Evolutionary conservation across 352 stramenopile species (phyloP).

Genomic region (Thalassiosira oceanica): DNA sequence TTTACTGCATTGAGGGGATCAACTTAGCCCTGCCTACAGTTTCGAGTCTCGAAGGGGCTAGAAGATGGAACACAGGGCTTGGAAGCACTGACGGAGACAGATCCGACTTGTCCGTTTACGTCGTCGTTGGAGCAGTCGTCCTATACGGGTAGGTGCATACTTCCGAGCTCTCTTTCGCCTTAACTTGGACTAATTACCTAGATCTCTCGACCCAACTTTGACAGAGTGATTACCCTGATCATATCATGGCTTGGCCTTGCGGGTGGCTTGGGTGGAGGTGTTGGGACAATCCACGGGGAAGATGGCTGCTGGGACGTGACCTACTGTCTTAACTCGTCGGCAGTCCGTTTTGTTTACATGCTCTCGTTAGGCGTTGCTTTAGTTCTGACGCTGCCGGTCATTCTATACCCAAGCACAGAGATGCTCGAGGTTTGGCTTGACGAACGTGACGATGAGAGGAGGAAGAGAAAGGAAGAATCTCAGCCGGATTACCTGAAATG

Average conservation of each 20-base stretch:
- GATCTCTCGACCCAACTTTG: too few relatives aligned
- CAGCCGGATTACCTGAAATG: not conserved
- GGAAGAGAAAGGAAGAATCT: constrained; percentile 19
- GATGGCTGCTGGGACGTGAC: constrained; percentile 46
- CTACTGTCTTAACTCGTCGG: constrained; percentile 45
- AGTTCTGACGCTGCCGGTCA: constrained; percentile 52
- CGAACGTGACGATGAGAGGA: constrained; percentile 38
- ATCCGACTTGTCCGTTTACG: constrained; percentile 23
- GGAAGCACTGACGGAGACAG: not conserved
- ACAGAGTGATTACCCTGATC: constrained; percentile 43
- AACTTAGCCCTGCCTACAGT: constrained; percentile 52
- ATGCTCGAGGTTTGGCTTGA: constrained; percentile 55
- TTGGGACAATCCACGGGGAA: constrained; percentile 43
- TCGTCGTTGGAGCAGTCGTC: constrained; percentile 41
- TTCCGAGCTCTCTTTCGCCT: too few relatives aligned
- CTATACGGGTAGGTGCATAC: too few relatives aligned
- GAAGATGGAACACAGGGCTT: constrained; percentile 8
- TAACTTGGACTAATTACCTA: too few relatives aligned
- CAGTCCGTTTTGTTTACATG: constrained; percentile 41
- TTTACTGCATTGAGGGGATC: constrained; percentile 56
- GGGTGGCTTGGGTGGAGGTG: constrained; percentile 44
- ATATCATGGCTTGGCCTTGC: constrained; percentile 47
- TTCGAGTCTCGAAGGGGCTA: constrained; percentile 32
- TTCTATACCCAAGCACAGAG: constrained; percentile 52
- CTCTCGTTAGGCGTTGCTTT: constrained; percentile 44